Evolutionary conservation across 331 rosid species (phyloP), one percentile per base, ranked within the genome.

Genomic region (Arachis monticola): DNA sequence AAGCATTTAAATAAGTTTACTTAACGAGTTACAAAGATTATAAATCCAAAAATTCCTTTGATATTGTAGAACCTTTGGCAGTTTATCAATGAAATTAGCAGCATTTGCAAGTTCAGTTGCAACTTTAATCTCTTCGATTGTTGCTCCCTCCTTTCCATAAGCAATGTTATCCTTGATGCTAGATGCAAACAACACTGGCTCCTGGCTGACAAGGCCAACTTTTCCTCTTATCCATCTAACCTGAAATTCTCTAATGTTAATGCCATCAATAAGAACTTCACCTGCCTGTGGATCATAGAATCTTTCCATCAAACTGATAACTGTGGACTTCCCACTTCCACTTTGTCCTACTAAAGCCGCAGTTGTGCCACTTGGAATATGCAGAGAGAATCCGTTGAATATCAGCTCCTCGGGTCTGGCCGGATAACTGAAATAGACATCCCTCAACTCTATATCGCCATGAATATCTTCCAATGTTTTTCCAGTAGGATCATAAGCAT

Each of bases 301-400:
- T 64, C 95, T 79, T 80, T 91, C 95, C 7, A 91, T 81, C 61
- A 91, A 85, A 80, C 95, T 91, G 60, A 91, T 84, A 31, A 87
- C 82, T 40, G 97, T 91, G 3, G 97, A 91, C 73, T 91, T 91
- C 50, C 97, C 97, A 76, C 97, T 91, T 75, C 97, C 97, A 76
- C 95, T 91, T 79, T 91, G 83, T 46, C 97, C 97, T 7, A 91
- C 92, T 82, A 91, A 85, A 35, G 97, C 97, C 38, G 92, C 79
- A 4, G 95, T 89, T 12, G 81, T 85, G 72, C 94, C 97, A 55
- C 91, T 84, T 9, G 79, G 50, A 72, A 91, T 84, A 17, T 31
- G 67, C 56, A 87, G 87, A 38, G 90, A 91, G 79, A 91, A 87
- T 8, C 92, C 95, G 35, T 76, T 74, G 82, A 91, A 91, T 65